Evolutionary conservation across 164 flowering plant species (phyloP).

Genomic region (Chimonanthus praecox): DNA sequence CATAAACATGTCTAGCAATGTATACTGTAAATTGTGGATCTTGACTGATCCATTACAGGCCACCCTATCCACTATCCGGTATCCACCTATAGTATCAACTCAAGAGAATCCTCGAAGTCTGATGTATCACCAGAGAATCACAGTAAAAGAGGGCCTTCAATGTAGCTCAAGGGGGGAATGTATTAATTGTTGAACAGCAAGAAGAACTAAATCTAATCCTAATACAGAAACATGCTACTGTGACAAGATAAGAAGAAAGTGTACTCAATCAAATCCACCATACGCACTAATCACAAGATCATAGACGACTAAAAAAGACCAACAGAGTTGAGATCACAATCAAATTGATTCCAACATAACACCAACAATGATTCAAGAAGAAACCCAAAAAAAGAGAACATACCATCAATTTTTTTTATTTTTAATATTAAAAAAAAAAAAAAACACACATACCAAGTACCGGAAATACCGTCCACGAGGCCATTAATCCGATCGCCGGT

Average conservation of each 20-base stretch:
- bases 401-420: too few species aligned
- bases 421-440: neutral
- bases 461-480: slow-evolving; percentile 92
- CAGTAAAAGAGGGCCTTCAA: too few species aligned
- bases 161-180: too few species aligned
- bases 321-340: neutral
- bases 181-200: too few species aligned
- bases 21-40: neutral
- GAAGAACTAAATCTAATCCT: too few species aligned
- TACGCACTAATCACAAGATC: too few species aligned
- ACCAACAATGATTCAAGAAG: neutral
- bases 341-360: neutral
- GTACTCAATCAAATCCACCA: too few species aligned
- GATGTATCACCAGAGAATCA: too few species aligned
- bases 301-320: neutral
- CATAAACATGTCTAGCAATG: neutral
- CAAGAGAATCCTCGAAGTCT: neutral
- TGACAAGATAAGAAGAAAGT: too few species aligned
- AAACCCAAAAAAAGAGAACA: neutral
- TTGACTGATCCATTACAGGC: neutral
- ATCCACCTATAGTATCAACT: neutral
- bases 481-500: slow-evolving; percentile 95
- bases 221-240: too few species aligned
- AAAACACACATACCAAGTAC: slow-evolving; percentile 50
- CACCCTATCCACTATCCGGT: neutral